Percentiles rank a stretch among this genome's conserved stretches.
phyloP scores from a whole-genome alignment of 345 rosid genomes.

The Aegle marmelos region DNA sequence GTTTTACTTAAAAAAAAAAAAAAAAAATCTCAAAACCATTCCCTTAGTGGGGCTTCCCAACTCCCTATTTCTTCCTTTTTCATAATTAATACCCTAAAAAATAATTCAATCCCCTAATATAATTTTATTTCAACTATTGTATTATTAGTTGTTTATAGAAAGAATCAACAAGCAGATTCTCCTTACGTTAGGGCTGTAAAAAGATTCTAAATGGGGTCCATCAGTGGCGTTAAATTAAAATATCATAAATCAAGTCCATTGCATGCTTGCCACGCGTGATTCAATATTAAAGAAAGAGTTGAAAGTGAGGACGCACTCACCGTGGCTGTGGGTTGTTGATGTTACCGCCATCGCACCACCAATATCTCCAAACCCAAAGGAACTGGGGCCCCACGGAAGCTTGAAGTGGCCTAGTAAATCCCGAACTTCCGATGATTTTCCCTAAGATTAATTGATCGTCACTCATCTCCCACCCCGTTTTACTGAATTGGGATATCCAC shows the following conservation, averaged over 20 bases:
- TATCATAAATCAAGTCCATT: slow-evolving; percentile 2
- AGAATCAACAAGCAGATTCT: slow-evolving; percentile 25
- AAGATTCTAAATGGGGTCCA: slow-evolving; percentile 20
- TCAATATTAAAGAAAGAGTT: neutral
- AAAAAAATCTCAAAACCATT: neutral
- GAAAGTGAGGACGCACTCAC: neutral
- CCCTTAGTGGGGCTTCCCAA: slow-evolving; percentile 11
- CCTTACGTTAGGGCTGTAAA: slow-evolving; percentile 15
- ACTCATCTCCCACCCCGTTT: neutral
- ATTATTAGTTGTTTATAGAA: no score
- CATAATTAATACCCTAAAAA: no score
- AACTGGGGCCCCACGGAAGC: slow-evolving; percentile 3
- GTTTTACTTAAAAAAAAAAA: neutral
- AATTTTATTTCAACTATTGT: neutral
- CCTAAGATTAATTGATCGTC: neutral
- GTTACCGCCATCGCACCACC: slow-evolving; percentile 3
- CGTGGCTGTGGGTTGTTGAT: slow-evolving; percentile 13
- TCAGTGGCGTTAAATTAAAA: neutral
- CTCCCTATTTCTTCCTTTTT: neutral
- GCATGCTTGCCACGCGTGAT: slow-evolving; percentile 28
- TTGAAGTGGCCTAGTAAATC: neutral
- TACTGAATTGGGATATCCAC: neutral
- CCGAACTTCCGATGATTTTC: neutral
- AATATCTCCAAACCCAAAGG: slow-evolving; percentile 31
- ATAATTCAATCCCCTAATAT: no score